phyloP scores from a whole-genome alignment of 371 early-diverging fungal genomes.

The Coemansia sp. region DNA sequence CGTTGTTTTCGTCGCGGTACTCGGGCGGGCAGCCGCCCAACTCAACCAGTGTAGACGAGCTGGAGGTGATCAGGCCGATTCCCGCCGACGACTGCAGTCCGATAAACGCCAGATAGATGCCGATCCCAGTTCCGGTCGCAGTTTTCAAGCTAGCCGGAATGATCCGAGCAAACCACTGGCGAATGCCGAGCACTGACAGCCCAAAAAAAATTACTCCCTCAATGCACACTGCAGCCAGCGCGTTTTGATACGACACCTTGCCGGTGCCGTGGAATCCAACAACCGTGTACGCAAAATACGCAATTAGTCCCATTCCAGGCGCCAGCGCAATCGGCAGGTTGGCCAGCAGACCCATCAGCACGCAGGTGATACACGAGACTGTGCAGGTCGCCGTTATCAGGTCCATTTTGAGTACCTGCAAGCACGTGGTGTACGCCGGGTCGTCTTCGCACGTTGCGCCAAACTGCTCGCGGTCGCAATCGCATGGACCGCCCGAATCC shows the following conservation, averaged over 20 bases:
- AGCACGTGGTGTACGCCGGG: conserved; percentile 61
- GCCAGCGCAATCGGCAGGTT: conserved; percentile 79
- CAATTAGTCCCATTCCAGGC: conserved; percentile 81
- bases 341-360: conserved; percentile 69
- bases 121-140: conserved; percentile 77
- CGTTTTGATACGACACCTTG: conserved; percentile 66
- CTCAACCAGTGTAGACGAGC: conserved; percentile 65
- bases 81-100: conserved; percentile 76
- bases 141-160: conserved; percentile 73
- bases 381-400: conserved; percentile 72
- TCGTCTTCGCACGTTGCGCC: conserved; percentile 55
- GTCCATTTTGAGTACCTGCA: conserved; percentile 64
- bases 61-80: conserved; percentile 67
- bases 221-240: conserved; percentile 75
- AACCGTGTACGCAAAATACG: conserved; percentile 79
- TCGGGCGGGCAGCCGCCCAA: conserved; percentile 66
- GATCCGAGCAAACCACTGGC: conserved; percentile 74
- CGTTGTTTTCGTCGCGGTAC: conserved; percentile 56
- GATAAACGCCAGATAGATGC: conserved; percentile 72
- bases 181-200: conserved; percentile 71
- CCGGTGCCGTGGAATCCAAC: conserved; percentile 77
- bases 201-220: conserved; percentile 76
- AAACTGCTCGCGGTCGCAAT: conserved; percentile 56
- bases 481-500: conserved; percentile 75
- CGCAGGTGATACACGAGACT: conserved; percentile 63